Conservation (phyloP, 495 filamentous ascomycete genomes). For the Aspergillus bridgeri region DNA sequence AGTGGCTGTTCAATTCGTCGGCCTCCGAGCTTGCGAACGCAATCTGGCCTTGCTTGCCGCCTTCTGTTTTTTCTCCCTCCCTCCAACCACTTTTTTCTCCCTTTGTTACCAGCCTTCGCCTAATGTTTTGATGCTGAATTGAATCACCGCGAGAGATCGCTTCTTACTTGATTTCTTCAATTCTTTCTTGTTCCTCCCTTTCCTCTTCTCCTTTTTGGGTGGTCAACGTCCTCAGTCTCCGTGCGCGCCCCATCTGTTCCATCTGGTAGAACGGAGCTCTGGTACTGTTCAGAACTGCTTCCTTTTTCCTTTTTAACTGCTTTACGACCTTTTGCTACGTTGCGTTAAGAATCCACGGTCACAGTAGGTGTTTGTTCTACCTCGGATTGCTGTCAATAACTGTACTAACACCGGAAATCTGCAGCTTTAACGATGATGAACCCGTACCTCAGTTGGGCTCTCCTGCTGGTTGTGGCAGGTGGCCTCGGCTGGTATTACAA, state of each 20-base stretch:
- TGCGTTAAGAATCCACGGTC: slow-evolving; percentile 1
- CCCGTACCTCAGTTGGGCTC: slow-evolving; percentile 53
- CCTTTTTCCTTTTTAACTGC: background rate
- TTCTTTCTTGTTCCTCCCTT: background rate
- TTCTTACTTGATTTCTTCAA: slow-evolving; percentile 4
- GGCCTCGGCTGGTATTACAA: slow-evolving; percentile 49
- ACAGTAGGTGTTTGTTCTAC: background rate
- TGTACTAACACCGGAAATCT: slow-evolving; percentile 8
- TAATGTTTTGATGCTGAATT: slow-evolving; percentile 16
- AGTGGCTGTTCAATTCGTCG: slow-evolving; percentile 7
- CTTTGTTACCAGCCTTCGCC: slow-evolving; percentile 5
- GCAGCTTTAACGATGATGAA: slow-evolving; percentile 39
- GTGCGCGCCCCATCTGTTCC: background rate
- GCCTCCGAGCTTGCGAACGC: slow-evolving; percentile 10
- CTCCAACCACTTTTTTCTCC: slow-evolving; percentile 8
- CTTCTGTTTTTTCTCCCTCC: slow-evolving; percentile 13
- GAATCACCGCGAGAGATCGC: slow-evolving; percentile 17
- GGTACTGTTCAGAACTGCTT: background rate
- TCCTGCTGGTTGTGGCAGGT: slow-evolving; percentile 51
- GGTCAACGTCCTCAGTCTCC: too few relatives aligned
- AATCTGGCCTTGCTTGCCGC: slow-evolving; percentile 23
- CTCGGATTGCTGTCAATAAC: background rate
- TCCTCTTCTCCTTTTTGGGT: background rate
- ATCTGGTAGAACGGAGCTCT: background rate
- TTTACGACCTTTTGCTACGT: slow-evolving; percentile 12